These are phyloP conservation scores for Candida koratica DNA, from an alignment of 805 yeast genomes.

Conservation along the genomic window DNA sequence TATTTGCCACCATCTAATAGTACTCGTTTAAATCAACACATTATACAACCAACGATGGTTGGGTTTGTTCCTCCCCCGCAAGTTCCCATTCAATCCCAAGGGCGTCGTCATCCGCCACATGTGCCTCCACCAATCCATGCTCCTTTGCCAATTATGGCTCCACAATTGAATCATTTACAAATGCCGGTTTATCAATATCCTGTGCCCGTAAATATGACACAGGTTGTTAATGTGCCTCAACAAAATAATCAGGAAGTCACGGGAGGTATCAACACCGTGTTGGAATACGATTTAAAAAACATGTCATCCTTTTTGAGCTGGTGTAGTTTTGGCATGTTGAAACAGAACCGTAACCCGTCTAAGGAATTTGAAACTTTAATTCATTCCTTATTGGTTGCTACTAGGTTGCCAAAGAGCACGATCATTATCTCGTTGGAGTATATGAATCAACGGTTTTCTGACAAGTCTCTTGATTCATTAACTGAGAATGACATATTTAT, in stretches of 20 bases:
- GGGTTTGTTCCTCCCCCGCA: constrained; percentile 16
- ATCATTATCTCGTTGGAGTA: constrained; percentile 76
- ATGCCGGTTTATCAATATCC: constrained; percentile 7
- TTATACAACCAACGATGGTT: constrained; percentile 16
- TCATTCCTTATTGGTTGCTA: constrained; percentile 72
- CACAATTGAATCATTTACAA: constrained; percentile 8
- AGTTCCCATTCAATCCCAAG: neutral
- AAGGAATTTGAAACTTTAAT: constrained; percentile 55
- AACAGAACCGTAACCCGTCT: constrained; percentile 44
- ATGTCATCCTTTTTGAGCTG: constrained; percentile 82
- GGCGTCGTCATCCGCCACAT: too few relatives aligned
- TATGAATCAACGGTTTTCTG: constrained; percentile 55
- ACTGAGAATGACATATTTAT: constrained; percentile 43
- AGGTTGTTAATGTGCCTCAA: constrained; percentile 1
- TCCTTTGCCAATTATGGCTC: constrained; percentile 7
- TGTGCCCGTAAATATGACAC: constrained; percentile 6
- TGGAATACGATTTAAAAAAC: constrained; percentile 72
- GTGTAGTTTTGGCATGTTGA: constrained; percentile 65
- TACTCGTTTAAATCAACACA: constrained; percentile 4
- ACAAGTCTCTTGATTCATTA: constrained; percentile 20
- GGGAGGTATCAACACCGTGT: constrained; percentile 75
- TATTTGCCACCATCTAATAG: constrained; percentile 14
- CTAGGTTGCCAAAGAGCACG: constrained; percentile 82
- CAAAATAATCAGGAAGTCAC: constrained; percentile 18
- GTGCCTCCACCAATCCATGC: too few relatives aligned